Evolutionary conservation across 1,139 yeast species (phyloP), one percentile per base, ranked within the genome.

Genomic region (Zygoascus meyerae): DNA sequence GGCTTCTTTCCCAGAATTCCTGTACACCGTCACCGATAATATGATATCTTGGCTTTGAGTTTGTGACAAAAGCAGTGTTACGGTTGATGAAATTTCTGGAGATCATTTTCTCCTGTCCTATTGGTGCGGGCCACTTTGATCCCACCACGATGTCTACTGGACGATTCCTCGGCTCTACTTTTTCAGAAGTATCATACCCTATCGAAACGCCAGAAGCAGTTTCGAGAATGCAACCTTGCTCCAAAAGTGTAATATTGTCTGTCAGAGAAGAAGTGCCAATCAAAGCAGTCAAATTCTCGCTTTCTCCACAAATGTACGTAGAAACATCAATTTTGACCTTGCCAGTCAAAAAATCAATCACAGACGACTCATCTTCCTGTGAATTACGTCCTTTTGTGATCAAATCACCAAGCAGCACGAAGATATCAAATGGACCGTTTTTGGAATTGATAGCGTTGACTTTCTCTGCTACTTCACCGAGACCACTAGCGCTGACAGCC

Each of bases 401-500:
- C 26, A 42, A 40, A 14, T 50, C 46, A 2, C 61, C 61, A 7
- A 57, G 44, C 3, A 60, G 40, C 1, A 58, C 34, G 8, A 53
- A 48, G 11, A 50, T 34, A 28, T 49, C 56, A 43, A 60, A 60
- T 2, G 64, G 63, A 2, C 64, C 64, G 37, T 52, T 55, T 31
- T 54, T 55, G 14, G 52, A 40, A 40, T 58, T 51, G 31, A 59
- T 40, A 7, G 52, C 40, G 35, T 57, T 56, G 7, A 55, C 58
- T 34, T 55, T 55, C 4, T 40, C 44, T 1, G 59, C 29, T 1
- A 53, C 55, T 21, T 40, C 41, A 3, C 26, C 35, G 4, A 52
- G 37, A 11, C 34, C 32, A 12, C 15, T 36, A 43, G 36, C 54
- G 11, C 46, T 45, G 4, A 51, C 46, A 7, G 51, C 48, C n/a